Evolutionary conservation across 768 basidiomycete species (phyloP).

Genomic region (Suillus occidentalis): DNA sequence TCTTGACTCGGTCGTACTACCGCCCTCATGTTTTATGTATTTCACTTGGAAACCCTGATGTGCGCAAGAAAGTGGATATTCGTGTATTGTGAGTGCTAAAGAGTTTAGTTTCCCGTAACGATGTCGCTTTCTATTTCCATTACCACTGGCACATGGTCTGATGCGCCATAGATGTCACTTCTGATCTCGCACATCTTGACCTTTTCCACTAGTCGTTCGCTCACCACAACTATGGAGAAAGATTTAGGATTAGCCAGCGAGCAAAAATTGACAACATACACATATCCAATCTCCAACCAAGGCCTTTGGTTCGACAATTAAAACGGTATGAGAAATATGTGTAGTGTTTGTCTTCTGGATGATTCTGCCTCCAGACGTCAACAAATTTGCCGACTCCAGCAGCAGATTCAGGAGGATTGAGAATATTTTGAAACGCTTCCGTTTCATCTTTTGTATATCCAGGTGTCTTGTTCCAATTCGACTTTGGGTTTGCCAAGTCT

Average conservation of each 20-base stretch:
- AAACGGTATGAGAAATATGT: slow-evolving; percentile 86
- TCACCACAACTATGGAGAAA: slow-evolving; percentile 61
- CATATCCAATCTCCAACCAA: slow-evolving; percentile 88
- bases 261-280: slow-evolving; percentile 46
- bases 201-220: slow-evolving; percentile 61
- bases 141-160: slow-evolving; percentile 81
- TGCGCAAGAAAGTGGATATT: background rate
- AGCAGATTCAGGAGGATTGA: slow-evolving; percentile 47
- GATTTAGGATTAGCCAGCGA: slow-evolving; percentile 7
- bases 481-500: slow-evolving; percentile 70
- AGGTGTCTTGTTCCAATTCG: slow-evolving; percentile 86
- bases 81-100: background rate
- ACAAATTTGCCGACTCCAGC: slow-evolving; percentile 52
- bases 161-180: slow-evolving; percentile 82
- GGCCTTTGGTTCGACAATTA: slow-evolving; percentile 74
- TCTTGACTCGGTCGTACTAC: background rate
- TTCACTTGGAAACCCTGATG: background rate
- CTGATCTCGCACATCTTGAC: slow-evolving; percentile 86
- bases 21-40: background rate
- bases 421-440: slow-evolving; percentile 66
- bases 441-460: slow-evolving; percentile 87
- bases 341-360: slow-evolving; percentile 72
- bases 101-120: slow-evolving; percentile 24
- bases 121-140: slow-evolving; percentile 62
- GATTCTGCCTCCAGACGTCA: slow-evolving; percentile 76